Percentiles rank a stretch among this genome's conserved stretches.
These are phyloP conservation scores for Saussurea involucrata DNA, from an alignment of 129 eudicot species.

Conservation along the genomic window DNA sequence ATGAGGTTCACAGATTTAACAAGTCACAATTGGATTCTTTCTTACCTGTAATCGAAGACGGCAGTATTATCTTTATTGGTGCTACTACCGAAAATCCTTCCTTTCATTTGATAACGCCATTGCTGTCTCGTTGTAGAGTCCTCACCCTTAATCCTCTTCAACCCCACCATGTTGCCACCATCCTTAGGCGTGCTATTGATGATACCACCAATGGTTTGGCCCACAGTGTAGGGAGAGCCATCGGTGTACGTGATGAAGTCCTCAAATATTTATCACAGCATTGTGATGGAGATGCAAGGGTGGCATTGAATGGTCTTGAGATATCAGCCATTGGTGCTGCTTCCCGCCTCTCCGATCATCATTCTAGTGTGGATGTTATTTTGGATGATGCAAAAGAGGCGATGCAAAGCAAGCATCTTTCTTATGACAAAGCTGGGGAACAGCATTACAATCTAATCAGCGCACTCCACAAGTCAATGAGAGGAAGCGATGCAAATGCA, in stretches of 20 bases:
- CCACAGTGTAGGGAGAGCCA: slow-evolving; percentile 17
- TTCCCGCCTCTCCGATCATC: too few relatives aligned
- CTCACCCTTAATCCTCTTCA: slow-evolving; percentile 54
- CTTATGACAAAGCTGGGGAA: slow-evolving; percentile 74
- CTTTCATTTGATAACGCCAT: slow-evolving; percentile 75
- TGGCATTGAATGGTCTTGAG: slow-evolving; percentile 80
- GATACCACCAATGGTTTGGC: slow-evolving; percentile 53
- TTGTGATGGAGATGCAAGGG: slow-evolving; percentile 92
- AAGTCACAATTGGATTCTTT: slow-evolving; percentile 86
- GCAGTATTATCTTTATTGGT: slow-evolving; percentile 72
- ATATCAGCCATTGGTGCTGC: slow-evolving; percentile 55
- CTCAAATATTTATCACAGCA: slow-evolving; percentile 47
- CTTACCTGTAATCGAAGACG: slow-evolving; percentile 90
- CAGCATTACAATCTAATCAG: slow-evolving; percentile 88
- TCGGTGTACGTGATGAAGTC: slow-evolving; percentile 41
- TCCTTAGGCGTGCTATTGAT: slow-evolving; percentile 51
- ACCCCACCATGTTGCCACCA: slow-evolving; percentile 40
- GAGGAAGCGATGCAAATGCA: slow-evolving; percentile 87
- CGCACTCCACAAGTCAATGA: slow-evolving; percentile 87
- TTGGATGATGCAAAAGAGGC: slow-evolving; percentile 77
- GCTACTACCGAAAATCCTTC: slow-evolving; percentile 98
- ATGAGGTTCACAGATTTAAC: slow-evolving; percentile 92
- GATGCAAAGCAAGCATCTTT: slow-evolving; percentile 76
- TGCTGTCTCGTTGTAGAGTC: slow-evolving; percentile 81
- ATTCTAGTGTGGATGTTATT: slow-evolving; percentile 14